Base-by-base conservation (phyloP, 1,139 yeast genomes). In the Suhomyces bolitotheri region DNA sequence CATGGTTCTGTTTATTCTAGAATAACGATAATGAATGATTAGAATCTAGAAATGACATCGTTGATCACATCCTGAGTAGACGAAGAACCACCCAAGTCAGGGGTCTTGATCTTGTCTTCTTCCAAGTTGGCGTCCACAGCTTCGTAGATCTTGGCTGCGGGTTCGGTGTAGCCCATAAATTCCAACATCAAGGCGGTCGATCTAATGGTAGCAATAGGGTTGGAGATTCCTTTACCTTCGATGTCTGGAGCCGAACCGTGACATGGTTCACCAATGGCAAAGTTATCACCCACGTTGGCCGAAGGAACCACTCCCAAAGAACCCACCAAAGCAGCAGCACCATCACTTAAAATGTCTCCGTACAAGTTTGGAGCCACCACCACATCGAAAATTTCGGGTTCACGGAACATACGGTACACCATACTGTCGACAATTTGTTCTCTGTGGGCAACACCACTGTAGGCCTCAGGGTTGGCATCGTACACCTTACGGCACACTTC, bases 181-280 rank as follows among this genome's bases (percentile, higher is more conserved):
- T 92, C 97, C 64, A 92, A 79, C 96, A 94, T 86, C 60, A 92
- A 76, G 39, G 97, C 98, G 40, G 97, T 82, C 19, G 97, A 92
- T 71, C 98, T 83, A 60, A 92, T 90, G 31, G 97, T 92, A 38
- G 98, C 98, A 57, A 92, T 81, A 49, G 98, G 98, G 76, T 92
- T 92, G 42, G 97, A 80, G 57, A 92, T 90, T 52, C 85, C 94
- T 62, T 78, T 80, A 53, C 98, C 98, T 61, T 89, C 96, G 49
- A 92, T 92, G 62, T 92, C 98, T 38, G 98, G 98, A 39, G 98
- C 98, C 42, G 96, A 86, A 43, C 98, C 98, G 66, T 92, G 98
- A 62, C 97, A 90, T 56, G 98, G 98, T 68, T 92, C 98, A 62
- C 98, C 98, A 60, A 92, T 89, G 46, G 95, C 97, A 58, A 92